Base-by-base conservation (phyloP, 1,139 yeast genomes). In the Suhomyces anneliseae region DNA sequence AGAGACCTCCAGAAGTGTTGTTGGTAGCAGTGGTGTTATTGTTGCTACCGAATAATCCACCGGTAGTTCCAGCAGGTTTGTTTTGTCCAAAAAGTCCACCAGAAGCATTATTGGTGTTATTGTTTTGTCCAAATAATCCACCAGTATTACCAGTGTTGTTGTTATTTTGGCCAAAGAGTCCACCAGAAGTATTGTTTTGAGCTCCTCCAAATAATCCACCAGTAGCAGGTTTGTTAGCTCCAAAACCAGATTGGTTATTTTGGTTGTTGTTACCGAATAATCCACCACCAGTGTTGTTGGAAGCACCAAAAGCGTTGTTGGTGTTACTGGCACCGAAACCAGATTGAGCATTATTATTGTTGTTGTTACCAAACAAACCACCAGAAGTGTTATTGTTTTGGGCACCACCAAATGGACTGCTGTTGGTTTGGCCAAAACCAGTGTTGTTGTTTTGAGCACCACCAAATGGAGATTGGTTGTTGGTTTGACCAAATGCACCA, bases 91-190 rank as follows among this genome's bases (percentile, higher is more conserved):
- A 62, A 10, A 58, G 52, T 8, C 65, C 64, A 12, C 61, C 54
- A 32, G 49, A 39, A 15, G 50, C 45, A 35, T 48, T 48, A 44
- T 34, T 47, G 4, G 51, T 39, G 40, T 27, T 43, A 32, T 40
- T 42, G 49, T 54, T 59, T 7, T 54, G 59, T 1, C 77, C 78
- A 61, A 71, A 72, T 26, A 68, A 55, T 8, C 77, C 73, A 8
- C 74, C 69, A 6, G 61, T 52, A 24, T 39, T 43, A 27, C 29
- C 53, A 52, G 49, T 51, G 7, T 48, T 42, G 42, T 44, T 53
- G 51, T 46, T 56, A 48, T 48, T 38, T 7, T 45, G 35, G 40
- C 53, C 66, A 53, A 63, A 62, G 36, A 61, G 48, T 15, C 63
- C 64, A 15, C 66, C 65, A 8, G 55, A 27, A 14, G 52, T 43